These are phyloP conservation scores for Tolypocladium ovalisporum DNA, from an alignment of 2,329 filamentous ascomycete genomes.

Conservation along the genomic window DNA sequence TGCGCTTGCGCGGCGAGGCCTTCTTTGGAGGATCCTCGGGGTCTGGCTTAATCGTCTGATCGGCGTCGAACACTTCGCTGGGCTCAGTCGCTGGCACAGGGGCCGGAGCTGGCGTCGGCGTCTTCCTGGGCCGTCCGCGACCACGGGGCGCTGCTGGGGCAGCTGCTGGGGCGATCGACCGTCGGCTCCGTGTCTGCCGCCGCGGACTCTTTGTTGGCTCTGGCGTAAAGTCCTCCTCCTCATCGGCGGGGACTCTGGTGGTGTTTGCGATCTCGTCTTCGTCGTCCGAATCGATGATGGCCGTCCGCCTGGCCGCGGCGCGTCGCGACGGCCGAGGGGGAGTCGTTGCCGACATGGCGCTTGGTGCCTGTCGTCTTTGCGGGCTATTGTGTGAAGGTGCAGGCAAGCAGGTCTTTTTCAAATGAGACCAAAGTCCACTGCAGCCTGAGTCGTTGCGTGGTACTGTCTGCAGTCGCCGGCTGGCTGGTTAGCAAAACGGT, in stretches of 20 bases:
- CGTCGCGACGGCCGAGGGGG: conserved; percentile 27
- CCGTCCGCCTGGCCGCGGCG: conserved; percentile 52
- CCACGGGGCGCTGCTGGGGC: conserved; percentile 32
- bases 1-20: conserved; percentile 54
- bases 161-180: conserved; percentile 27
- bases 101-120: conserved; percentile 7
- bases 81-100: conserved; percentile 11
- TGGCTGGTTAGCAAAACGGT: background rate
- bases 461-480: background rate
- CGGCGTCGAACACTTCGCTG: conserved; percentile 25
- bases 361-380: background rate
- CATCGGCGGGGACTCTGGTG: conserved; percentile 40
- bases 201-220: conserved; percentile 49
- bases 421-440: background rate
- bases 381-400: background rate
- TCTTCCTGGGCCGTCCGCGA: conserved; percentile 31
- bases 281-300: conserved; percentile 72
- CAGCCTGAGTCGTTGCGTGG: background rate
- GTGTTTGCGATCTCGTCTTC: conserved; percentile 52
- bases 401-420: background rate
- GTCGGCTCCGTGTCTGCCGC: conserved; percentile 34
- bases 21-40: conserved; percentile 24
- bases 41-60: conserved; percentile 20
- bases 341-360: conserved; percentile 19
- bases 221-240: conserved; percentile 71